Conservation (phyloP, 2,329 filamentous ascomycete species). For the Triangularia verruculosa region DNA sequence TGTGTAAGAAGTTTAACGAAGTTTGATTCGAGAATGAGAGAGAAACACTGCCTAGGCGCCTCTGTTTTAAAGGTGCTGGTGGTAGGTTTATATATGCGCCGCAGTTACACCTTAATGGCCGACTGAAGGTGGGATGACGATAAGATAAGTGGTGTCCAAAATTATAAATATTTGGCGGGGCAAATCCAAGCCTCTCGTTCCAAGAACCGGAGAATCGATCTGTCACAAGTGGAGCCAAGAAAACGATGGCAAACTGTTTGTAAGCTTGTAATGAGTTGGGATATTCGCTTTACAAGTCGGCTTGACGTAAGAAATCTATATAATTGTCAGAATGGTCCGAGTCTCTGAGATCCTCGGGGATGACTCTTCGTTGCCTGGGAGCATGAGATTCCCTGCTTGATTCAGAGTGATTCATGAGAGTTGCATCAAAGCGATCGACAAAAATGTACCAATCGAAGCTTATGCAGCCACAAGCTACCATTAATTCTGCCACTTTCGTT, state of each 20-base stretch:
- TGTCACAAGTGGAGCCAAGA: neutral
- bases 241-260: neutral
- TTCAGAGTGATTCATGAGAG: constrained; percentile 6
- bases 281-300: neutral
- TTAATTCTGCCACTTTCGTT: neutral
- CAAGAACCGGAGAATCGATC: neutral
- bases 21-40: neutral
- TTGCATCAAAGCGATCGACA: neutral
- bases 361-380: neutral
- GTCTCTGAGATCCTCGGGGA: neutral
- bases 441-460: constrained; percentile 9
- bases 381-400: neutral
- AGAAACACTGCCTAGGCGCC: neutral
- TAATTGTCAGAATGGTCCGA: neutral
- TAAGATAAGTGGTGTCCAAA: constrained; percentile 8
- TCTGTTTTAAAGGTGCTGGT: neutral
- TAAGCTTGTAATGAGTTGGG: neutral
- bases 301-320: neutral
- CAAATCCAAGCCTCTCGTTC: neutral
- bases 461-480: neutral
- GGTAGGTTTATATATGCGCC: neutral
- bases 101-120: constrained; percentile 3
- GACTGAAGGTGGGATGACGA: constrained; percentile 6
- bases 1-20: neutral
- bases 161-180: constrained; percentile 10